Evolutionary conservation across 345 rosid species (phyloP), one percentile per base, ranked within the genome.

Genomic region (Iberis pinnata): DNA sequence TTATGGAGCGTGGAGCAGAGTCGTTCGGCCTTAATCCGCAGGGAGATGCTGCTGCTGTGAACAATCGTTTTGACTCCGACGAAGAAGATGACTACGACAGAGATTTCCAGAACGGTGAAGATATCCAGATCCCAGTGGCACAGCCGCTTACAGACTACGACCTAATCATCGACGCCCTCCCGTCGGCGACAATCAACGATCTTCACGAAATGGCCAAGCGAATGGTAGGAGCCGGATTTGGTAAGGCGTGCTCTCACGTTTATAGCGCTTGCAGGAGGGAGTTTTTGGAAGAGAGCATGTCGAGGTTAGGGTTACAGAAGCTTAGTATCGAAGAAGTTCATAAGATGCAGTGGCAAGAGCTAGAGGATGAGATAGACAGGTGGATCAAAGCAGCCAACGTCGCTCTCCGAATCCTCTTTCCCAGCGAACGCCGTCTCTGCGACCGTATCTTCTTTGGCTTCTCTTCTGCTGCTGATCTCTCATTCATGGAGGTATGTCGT

Each of bases 401-500:
- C 18, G 73, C 79, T 8, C 75, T 90, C 2, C 78, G 87, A 5
- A 81, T 90, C 58, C 79, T 90, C 33, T 90, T 84, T 61, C 96
- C 98, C 1, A 87, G 96, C 48, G 98, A 90, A 69, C 81, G 98
- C 2, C 78, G 96, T 12, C 69, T 90, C 60, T 90, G 96, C 16
- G 92, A 84, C 49, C 95, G 96, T 2, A 77, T 90, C 41, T 90
- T 82, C 55, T 71, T 76, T 9, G 92, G 89, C 9, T 77, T 82
- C 43, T 63, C 85, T 7, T 72, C 83, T 0, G 87, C 84, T 0
- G 80, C 85, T 4, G 95, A 87, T 61, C 68, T 80, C 26, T 82
- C 95, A 0, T 90, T 90, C 71, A 90, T 90, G 98, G 98, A 90
- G 65, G 94, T 84, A 13, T 87, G 92, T 52, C 87, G 95, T 7